Base-by-base conservation (phyloP, 495 filamentous ascomycete species). In the Daldinia childiae region DNA sequence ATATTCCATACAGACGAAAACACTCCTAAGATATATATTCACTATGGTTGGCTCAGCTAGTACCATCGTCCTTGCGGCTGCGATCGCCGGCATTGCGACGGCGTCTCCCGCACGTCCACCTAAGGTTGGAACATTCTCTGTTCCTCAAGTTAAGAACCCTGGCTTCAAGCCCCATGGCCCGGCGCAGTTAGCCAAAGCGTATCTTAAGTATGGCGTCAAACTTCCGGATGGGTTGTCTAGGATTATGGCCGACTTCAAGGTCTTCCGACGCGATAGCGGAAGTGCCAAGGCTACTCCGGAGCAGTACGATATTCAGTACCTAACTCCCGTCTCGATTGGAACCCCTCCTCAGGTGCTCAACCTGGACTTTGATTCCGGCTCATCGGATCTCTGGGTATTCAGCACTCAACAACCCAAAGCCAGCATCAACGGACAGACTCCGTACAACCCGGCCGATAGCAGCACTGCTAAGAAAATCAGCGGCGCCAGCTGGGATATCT, bases 351-450 rank as follows among this genome's bases (percentile, higher is more conserved):
- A 86, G 43, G 83, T 81, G 15, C 72, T 92, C 73, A 86, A 89
- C 74, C 67, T 92, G 63, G 88, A 91, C 74, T 85, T 91, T 72
- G 90, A 93, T 69, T 92, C 90, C 50, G 90, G 90, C 9, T 90
- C 87, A 41, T 88, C 90, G 26, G 90, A 93, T 79, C 86, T 93
- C 84, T 92, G 76, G 76, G 76, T 78, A 30, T 78, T 78, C 72
- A 73, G 74, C 60, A 71, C 69, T 1, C 83, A n/a, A 57, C 81
- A 32, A 51, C 66, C 30, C 48, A 63, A 84, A 27, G 85, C 88
- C 74, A 78, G 77, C 43, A 67, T 90, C 78, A 69, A 73, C 27
- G 87, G 87, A 32, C 89, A 69, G 59, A 29, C 52, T 3, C 19
- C 58, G 77, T 93, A 93, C 82, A 81, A 83, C 61, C 83, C 87